A percentile compares a stretch with the other conserved stretches of the same genome.
These are phyloP conservation scores for Adansonia gregorii DNA, from an alignment of 441 rosid genomes.

Conservation along the genomic window DNA sequence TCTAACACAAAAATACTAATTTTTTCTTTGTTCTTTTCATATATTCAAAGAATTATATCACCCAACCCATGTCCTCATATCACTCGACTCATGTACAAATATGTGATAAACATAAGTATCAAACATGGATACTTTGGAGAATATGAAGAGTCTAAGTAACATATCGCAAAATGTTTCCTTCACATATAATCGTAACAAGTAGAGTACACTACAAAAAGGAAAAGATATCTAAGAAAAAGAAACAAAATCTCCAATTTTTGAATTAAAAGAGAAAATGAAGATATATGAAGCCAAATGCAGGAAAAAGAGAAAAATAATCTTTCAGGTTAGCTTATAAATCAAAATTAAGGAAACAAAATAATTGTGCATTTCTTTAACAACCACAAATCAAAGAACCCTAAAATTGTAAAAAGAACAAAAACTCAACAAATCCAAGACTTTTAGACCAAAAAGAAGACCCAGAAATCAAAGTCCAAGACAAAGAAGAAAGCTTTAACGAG, in stretches of 20 bases:
- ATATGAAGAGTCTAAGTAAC: too few relatives aligned
- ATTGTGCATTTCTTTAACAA: background rate
- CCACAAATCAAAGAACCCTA: slow-evolving; percentile 12
- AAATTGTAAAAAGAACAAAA: too few relatives aligned
- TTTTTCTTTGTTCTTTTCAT: too few relatives aligned
- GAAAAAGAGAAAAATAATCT: background rate
- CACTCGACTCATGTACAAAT: too few relatives aligned
- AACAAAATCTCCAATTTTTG: slow-evolving; percentile 8
- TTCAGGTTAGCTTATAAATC: slow-evolving; percentile 9
- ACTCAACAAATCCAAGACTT: background rate
- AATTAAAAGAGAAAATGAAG: slow-evolving; percentile 4
- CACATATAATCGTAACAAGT: background rate
- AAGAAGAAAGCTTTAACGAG: background rate
- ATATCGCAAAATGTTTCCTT: background rate
- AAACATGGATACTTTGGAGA: too few relatives aligned
- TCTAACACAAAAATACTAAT: too few relatives aligned
- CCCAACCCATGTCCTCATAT: too few relatives aligned
- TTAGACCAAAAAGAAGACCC: background rate
- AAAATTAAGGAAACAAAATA: slow-evolving; percentile 6
- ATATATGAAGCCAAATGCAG: background rate
- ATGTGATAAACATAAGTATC: too few relatives aligned
- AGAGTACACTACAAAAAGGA: background rate
- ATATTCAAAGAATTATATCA: too few relatives aligned
- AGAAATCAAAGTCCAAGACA: background rate
- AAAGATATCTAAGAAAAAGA: background rate